Evolutionary conservation across 2,329 filamentous ascomycete species (phyloP), one percentile per base, ranked within the genome.

Genomic region (Falciphora oryzae): DNA sequence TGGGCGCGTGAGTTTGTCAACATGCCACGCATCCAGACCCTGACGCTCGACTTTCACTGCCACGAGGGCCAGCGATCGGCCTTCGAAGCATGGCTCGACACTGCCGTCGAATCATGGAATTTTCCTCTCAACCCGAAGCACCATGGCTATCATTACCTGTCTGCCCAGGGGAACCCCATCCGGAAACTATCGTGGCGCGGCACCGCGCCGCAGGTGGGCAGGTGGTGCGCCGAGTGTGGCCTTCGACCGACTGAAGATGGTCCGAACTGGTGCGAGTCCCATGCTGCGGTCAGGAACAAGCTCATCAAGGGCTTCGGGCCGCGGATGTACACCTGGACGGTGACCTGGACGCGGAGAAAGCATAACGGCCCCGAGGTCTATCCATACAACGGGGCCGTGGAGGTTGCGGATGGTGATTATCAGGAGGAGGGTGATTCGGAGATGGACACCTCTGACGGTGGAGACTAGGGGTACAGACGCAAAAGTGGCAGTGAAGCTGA

Each of bases 71-170:
- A 56, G 60, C 35, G 32, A 11, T 14, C 29, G 4, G 11, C 5
- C 5, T 56, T 44, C 5, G 35, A 50, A 22, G 25, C 35, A 13
- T 50, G 35, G 35, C 22, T 62, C 25, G 60, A 62, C n/a, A 18
- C 22, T 13, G 60, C 44, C n/a, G 44, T 62, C 35, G 7, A 31
- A 10, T 50, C 60, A 11, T 62, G 60, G 60, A 38, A 8, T 62
- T 62, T 62, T 28, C 60, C 60, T 18, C 18, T 62, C n/a, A 62
- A 62, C 60, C 60, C 60, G 16, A 62, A 62, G n/a, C 60, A 62
- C 38, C 35, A 28, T 4, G 60, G 60, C 44, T 56, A 62, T 27
- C 60, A 62, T 29, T 62, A 53, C 28, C 38, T 62, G 7, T 62
- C 60, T 5, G 60, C 38, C 29, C n/a, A 62, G 13, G 60, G 60